These are phyloP conservation scores for Coniochaeta sp. DNA, from an alignment of 2,329 filamentous ascomycete species.

Conservation along the genomic window DNA sequence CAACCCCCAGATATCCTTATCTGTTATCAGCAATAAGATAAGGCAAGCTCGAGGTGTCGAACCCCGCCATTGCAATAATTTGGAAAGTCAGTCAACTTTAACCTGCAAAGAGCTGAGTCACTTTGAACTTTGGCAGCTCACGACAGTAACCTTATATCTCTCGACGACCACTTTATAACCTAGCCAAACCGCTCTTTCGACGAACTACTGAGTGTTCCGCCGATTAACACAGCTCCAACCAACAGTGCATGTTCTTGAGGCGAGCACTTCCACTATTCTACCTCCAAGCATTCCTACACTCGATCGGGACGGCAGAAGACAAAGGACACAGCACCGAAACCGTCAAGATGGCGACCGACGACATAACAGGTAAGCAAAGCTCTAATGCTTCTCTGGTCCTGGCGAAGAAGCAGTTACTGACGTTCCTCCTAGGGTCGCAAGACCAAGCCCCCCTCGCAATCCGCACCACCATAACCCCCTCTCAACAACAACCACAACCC, in stretches of 20 bases:
- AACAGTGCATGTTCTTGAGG: background rate
- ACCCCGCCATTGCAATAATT: background rate
- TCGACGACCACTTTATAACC: too few species aligned
- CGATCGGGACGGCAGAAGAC: background rate
- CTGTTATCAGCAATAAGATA: background rate
- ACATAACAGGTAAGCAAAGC: background rate
- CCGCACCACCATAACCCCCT: conserved; percentile 1
- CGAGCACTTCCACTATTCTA: conserved; percentile 1
- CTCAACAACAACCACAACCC: conserved; percentile 7
- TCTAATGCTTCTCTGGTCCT: too few species aligned
- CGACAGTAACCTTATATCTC: too few species aligned
- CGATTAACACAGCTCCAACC: background rate
- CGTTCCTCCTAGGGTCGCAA: conserved; percentile 3
- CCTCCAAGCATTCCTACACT: background rate
- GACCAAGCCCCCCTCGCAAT: conserved; percentile 5
- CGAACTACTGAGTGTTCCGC: background rate
- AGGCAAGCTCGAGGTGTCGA: too few species aligned
- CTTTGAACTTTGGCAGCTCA: too few species aligned
- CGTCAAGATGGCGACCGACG: conserved; percentile 3
- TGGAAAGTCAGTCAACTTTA: background rate
- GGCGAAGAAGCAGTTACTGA: too few species aligned
- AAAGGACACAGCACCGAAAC: background rate
- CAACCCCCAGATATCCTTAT: too few species aligned
- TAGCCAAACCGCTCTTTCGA: too few species aligned
- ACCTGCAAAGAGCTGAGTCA: too few species aligned